Evolutionary conservation across 2,329 filamentous ascomycete genomes (phyloP).

Genomic region (Elsinoe batatas): DNA sequence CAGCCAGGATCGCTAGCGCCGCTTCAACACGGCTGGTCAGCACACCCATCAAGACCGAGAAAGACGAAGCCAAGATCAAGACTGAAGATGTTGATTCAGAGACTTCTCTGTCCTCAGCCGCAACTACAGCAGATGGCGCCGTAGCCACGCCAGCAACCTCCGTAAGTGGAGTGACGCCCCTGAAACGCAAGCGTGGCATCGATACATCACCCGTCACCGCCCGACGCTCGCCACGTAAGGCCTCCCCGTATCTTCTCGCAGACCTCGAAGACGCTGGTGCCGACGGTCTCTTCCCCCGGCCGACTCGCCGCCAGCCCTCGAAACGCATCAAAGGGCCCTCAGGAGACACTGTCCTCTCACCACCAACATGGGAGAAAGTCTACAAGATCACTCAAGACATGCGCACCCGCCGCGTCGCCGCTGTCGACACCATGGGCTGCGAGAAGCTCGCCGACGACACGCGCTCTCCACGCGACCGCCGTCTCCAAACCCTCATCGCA

Average conservation of each 20-base stretch:
- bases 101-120: slow-evolving; percentile 13
- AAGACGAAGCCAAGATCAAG: not conserved
- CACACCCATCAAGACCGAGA: not conserved
- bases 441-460: slow-evolving; percentile 57
- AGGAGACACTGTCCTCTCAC: slow-evolving; percentile 39
- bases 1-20: slow-evolving; percentile 2
- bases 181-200: slow-evolving; percentile 13
- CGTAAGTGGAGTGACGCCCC: slow-evolving; percentile 19
- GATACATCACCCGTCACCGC: slow-evolving; percentile 9
- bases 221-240: slow-evolving; percentile 23
- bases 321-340: slow-evolving; percentile 27
- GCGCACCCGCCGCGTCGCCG: slow-evolving; percentile 61
- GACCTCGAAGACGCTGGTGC: slow-evolving; percentile 13
- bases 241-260: slow-evolving; percentile 19
- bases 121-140: slow-evolving; percentile 13
- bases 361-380: slow-evolving; percentile 72
- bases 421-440: slow-evolving; percentile 97
- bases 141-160: slow-evolving; percentile 12
- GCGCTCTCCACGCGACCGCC: slow-evolving; percentile 45
- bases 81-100: slow-evolving; percentile 9
- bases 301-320: slow-evolving; percentile 21
- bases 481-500: slow-evolving; percentile 78
- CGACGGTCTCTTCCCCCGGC: slow-evolving; percentile 19
- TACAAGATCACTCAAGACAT: slow-evolving; percentile 71
- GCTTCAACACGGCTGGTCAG: not conserved